Conservation (phyloP, 441 rosid genomes). For the Pelargonium fulgidum region DNA sequence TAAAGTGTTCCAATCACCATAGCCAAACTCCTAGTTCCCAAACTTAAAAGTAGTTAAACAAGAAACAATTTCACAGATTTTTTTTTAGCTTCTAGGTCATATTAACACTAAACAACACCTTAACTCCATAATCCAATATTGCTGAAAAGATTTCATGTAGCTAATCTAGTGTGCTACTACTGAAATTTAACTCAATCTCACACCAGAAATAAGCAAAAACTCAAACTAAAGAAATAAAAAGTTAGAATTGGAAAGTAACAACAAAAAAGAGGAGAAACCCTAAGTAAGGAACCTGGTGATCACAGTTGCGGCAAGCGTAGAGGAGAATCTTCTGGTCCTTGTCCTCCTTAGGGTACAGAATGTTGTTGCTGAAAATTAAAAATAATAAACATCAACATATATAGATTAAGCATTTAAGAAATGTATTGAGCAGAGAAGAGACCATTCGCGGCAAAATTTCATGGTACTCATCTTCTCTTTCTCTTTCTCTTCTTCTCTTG, state of each 20-base stretch:
- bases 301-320: slow-evolving; percentile 88
- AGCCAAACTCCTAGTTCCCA: no score
- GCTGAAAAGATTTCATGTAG: no score
- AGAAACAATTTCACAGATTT: no score
- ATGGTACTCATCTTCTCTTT: slow-evolving; percentile 65
- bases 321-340: slow-evolving; percentile 56
- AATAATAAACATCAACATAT: no score
- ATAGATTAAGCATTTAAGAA: no score
- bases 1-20: no score
- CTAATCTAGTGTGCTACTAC: no score
- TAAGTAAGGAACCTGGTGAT: slow-evolving; percentile 88
- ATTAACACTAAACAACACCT: no score
- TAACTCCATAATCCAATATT: no score
- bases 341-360: slow-evolving; percentile 76
- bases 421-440: neutral
- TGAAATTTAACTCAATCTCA: no score
- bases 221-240: neutral
- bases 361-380: slow-evolving; percentile 56
- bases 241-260: neutral
- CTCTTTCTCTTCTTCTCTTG: neutral
- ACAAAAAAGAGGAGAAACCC: neutral
- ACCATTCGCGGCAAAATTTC: slow-evolving; percentile 92
- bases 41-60: no score
- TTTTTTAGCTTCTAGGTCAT: no score
- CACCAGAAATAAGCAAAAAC: neutral